Evolutionary conservation across 2,329 filamentous ascomycete species (phyloP).

Genomic region (Bisporella sp.): DNA sequence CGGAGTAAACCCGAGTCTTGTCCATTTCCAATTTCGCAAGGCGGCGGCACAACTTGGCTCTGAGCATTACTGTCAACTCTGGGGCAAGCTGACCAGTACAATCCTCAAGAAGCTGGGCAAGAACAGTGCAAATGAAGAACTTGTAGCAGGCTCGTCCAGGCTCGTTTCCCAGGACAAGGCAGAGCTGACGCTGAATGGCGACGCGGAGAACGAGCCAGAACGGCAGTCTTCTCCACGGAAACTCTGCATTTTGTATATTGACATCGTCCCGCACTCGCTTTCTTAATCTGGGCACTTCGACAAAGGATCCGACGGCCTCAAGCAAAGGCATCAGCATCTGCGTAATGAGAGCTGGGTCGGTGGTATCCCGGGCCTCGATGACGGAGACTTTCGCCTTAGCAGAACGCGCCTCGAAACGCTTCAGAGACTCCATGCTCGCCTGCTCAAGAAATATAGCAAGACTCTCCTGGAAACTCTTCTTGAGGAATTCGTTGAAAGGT

Average conservation of each 20-base stretch:
- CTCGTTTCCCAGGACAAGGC: slow-evolving; percentile 30
- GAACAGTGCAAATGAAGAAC: slow-evolving; percentile 40
- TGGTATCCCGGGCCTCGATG: slow-evolving; percentile 50
- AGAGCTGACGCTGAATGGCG: slow-evolving; percentile 44
- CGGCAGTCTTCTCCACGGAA: slow-evolving; percentile 55
- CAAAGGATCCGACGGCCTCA: slow-evolving; percentile 41
- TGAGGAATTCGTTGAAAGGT: slow-evolving; percentile 30
- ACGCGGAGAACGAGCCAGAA: slow-evolving; percentile 58
- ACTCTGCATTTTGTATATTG: slow-evolving; percentile 34
- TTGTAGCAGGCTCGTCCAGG: slow-evolving; percentile 48
- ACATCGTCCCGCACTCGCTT: slow-evolving; percentile 60
- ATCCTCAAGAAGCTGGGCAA: slow-evolving; percentile 40
- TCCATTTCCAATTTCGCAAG: slow-evolving; percentile 50
- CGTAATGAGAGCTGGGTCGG: slow-evolving; percentile 49
- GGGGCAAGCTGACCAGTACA: slow-evolving; percentile 18
- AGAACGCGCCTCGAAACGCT: slow-evolving; percentile 43
- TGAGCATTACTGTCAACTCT: slow-evolving; percentile 34
- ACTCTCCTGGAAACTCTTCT: slow-evolving; percentile 37
- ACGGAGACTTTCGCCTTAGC: slow-evolving; percentile 43
- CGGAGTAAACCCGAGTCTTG: slow-evolving; percentile 7
- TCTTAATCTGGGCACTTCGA: slow-evolving; percentile 32
- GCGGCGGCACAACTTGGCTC: slow-evolving; percentile 47
- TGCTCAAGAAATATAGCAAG: slow-evolving; percentile 49
- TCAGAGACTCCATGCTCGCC: slow-evolving; percentile 45
- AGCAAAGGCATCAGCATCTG: slow-evolving; percentile 55